Conservation (phyloP, 257 asterid genomes). For the Gentiana dahurica region DNA sequence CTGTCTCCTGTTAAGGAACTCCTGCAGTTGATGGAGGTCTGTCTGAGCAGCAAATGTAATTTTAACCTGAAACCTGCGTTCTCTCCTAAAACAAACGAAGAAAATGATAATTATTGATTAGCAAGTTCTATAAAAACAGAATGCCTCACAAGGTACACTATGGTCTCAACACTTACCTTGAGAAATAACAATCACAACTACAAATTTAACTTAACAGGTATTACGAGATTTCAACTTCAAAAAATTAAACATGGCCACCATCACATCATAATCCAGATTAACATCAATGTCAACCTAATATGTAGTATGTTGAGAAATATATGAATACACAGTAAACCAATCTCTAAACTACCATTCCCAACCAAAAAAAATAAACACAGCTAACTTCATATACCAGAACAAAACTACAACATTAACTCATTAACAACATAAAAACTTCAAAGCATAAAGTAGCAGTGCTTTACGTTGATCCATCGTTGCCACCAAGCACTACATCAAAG, state of each 20-base stretch:
- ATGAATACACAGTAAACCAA: too few relatives aligned
- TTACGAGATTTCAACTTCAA: too few relatives aligned
- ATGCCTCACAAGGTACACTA: too few relatives aligned
- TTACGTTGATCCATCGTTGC: conserved; percentile 24
- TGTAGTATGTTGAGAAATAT: too few relatives aligned
- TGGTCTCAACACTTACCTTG: too few relatives aligned
- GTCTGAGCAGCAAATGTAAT: conserved; percentile 55
- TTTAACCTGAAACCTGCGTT: conserved; percentile 44
- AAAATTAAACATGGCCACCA: too few relatives aligned
- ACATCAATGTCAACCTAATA: too few relatives aligned
- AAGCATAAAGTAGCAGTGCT: neutral
- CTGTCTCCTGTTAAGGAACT: conserved; percentile 38
- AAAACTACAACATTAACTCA: neutral
- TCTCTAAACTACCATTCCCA: too few relatives aligned
- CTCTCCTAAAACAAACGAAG: conserved; percentile 38
- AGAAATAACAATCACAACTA: too few relatives aligned
- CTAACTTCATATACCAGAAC: neutral
- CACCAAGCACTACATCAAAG: conserved; percentile 36
- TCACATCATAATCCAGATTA: too few relatives aligned
- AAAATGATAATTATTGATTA: neutral
- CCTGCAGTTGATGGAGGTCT: conserved; percentile 41
- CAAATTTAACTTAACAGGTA: too few relatives aligned
- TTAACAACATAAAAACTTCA: neutral
- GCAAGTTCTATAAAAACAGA: neutral
- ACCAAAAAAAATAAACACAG: too few relatives aligned